phyloP scores from a whole-genome alignment of 352 stramenopile species.

The Phytopythium delawarense region DNA sequence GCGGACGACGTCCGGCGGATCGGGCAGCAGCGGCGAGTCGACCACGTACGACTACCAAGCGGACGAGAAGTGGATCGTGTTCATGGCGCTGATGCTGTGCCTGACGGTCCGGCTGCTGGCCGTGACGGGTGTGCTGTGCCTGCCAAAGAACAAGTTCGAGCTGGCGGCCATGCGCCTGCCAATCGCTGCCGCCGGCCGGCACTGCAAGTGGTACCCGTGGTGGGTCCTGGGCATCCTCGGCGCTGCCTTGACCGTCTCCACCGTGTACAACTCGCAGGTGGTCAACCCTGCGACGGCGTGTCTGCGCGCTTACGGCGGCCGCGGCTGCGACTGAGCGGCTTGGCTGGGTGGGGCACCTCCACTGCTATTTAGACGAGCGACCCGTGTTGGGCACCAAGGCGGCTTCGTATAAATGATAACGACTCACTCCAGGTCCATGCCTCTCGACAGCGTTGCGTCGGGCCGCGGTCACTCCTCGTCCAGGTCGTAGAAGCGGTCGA shows the following conservation, averaged over 20 bases:
- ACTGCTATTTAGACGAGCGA: slow-evolving; percentile 1
- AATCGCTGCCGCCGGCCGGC: neutral
- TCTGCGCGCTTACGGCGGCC: slow-evolving; percentile 24
- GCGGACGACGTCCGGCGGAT: neutral
- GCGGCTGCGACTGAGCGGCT: slow-evolving; percentile 18
- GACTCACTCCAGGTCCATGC: too few relatives aligned
- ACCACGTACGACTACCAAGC: slow-evolving; percentile 11
- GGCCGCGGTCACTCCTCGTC: neutral
- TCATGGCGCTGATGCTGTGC: slow-evolving; percentile 22
- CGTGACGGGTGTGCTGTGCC: slow-evolving; percentile 18
- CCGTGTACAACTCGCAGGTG: slow-evolving; percentile 30
- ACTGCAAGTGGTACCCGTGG: slow-evolving; percentile 18
- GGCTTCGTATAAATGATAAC: neutral
- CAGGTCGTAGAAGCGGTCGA: slow-evolving; percentile 16
- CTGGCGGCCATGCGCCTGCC: neutral
- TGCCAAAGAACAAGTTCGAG: slow-evolving; percentile 7
- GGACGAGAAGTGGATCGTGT: slow-evolving; percentile 24
- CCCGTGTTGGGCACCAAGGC: neutral
- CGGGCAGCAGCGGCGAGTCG: neutral
- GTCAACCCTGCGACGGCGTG: slow-evolving; percentile 27
- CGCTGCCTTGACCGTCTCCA: slow-evolving; percentile 24
- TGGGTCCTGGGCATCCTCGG: slow-evolving; percentile 30
- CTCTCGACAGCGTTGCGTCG: too few relatives aligned
- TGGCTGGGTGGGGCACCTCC: neutral
- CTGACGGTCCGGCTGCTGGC: slow-evolving; percentile 22